Base-by-base conservation (phyloP, 2,329 filamentous ascomycete species). In the Fusarium udum region DNA sequence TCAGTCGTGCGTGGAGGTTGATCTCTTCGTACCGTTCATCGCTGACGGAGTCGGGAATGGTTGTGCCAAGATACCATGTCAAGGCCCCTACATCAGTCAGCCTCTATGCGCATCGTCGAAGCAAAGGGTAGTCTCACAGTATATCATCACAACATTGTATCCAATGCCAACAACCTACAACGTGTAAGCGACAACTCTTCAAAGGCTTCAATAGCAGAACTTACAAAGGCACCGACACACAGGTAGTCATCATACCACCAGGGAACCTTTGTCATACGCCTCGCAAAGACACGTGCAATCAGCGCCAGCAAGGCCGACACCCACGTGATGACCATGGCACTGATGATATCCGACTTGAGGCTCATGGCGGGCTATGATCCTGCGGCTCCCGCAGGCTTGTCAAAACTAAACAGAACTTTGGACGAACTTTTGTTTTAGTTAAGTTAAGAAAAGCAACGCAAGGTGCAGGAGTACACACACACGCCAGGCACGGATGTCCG, bases 221-320 rank as follows among this genome's bases (percentile, higher is more conserved):
- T 77, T 58, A 78, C 76, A 64, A 78, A 78, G 9, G 76, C 76
- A 15, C 49, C 45, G 1, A 78, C 39, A 26, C 71, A 74, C 24
- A 78, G 49, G 45, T 77, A 78, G 39, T 78, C 76, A 40, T 78
- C 76, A 52, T 62, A 71, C 73, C 76, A 78, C 76, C 76, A 78
- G 2, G 24, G 22, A 6, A 74, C 64, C 53, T 78, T 78, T 11
- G 73, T 78, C 62, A 78, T 71, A 3, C 71, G 75, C 9, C 76
- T 56, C 6, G 76, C 76, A 45, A 71, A 62, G 1, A 76, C n/a
- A 15, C 76, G 70, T 24, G 75, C 63, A 15, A 72, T 45, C 43
- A 77, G 40, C 12, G 76, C 64, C 31, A 75, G 39, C 24, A 77
- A 31, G 11, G 76, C 76, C 11, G 68, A 72, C 22, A 67, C 26